A percentile compares a stretch with the other conserved stretches of the same genome.
Evolutionary conservation across 1,139 yeast genomes (phyloP).

Genomic region (Hansenula lynferdii): DNA sequence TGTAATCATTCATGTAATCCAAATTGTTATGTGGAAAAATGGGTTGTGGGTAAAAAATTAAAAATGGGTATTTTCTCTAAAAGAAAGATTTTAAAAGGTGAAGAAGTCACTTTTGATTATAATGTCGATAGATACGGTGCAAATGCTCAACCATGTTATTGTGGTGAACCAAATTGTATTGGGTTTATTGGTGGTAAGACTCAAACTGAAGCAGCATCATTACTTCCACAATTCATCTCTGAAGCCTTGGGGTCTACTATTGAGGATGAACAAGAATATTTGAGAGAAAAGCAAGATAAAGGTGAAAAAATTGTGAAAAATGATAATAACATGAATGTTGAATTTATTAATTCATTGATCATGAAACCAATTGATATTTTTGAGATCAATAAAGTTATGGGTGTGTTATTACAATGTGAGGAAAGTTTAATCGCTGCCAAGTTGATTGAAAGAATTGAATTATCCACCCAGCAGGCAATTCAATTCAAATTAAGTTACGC

Average conservation of each 20-base stretch:
- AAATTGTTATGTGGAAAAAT: slow-evolving; percentile 90
- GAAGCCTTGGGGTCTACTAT: slow-evolving; percentile 81
- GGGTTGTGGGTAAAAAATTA: slow-evolving; percentile 90
- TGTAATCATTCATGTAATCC: slow-evolving; percentile 95
- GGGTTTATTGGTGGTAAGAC: slow-evolving; percentile 96
- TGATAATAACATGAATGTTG: slow-evolving; percentile 59
- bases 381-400: slow-evolving; percentile 80
- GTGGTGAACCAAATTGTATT: slow-evolving; percentile 89
- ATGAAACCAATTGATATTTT: slow-evolving; percentile 45
- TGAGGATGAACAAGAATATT: slow-evolving; percentile 59
- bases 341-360: slow-evolving; percentile 56
- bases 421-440: slow-evolving; percentile 63
- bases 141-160: slow-evolving; percentile 87
- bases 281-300: slow-evolving; percentile 50
- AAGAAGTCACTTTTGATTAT: slow-evolving; percentile 92
- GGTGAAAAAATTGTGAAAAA: slow-evolving; percentile 42
- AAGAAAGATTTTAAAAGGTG: slow-evolving; percentile 66
- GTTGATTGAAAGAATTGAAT: slow-evolving; percentile 60
- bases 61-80: slow-evolving; percentile 95
- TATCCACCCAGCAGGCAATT: slow-evolving; percentile 50
- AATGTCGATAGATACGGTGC: slow-evolving; percentile 97
- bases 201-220: slow-evolving; percentile 84
- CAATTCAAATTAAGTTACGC: slow-evolving; percentile 61
- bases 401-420: slow-evolving; percentile 73
- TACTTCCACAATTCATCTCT: slow-evolving; percentile 77